Base-by-base conservation (phyloP, 1,284 basidiomycete genomes). In the Ustilago xerochloae region DNA sequence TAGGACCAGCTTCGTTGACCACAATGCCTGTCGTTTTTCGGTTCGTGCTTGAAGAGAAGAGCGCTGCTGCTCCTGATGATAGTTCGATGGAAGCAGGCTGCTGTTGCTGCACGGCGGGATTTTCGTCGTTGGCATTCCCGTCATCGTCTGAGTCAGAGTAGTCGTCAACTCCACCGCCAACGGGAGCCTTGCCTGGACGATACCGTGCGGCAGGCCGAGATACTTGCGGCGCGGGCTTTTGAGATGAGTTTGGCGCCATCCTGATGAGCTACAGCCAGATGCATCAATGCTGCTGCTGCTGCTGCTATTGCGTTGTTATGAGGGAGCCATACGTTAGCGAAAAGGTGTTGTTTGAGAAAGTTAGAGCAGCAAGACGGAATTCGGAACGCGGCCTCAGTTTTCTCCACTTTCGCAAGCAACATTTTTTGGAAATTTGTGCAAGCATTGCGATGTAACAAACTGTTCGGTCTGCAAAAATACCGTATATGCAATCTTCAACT, bases 121-220 rank as follows among this genome's bases (percentile, higher is more conserved):
- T 20, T 15, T 55, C 32, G 22, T 47, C 33, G 16, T 45, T 22
- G 24, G 32, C 30, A 4, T 35, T 36, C 6, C 51, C 58, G 2
- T 63, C 63, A 6, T 63, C 45, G 54, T 76, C 76, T 20, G 75
- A 62, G 54, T 69, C 58, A n/a, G 61, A 59, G 39, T 38, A 51
- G 60, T 68, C 65, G 48, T 64, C 62, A 20, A 47, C 35, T 33
- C 58, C 48, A n/a, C 66, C 59, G 22, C 61, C 57, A 10, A 63
- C 32, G 12, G 81, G 83, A 16, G 77, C 79, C 63, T 83, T 80
- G 36, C 83, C 83, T 0, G 82, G 80, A 24, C 83, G 71, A 45
- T 84, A 84, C 22, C 83, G 65, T 5, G 80, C 71, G 2, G 67
- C 83, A 9, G 83, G 74, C 8, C 81, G 58, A 2, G 75, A 24